A percentile compares a stretch with the other conserved stretches of the same genome.
Conservation (phyloP, 75 land plant genomes). For the Isoetes taiwanensis region DNA sequence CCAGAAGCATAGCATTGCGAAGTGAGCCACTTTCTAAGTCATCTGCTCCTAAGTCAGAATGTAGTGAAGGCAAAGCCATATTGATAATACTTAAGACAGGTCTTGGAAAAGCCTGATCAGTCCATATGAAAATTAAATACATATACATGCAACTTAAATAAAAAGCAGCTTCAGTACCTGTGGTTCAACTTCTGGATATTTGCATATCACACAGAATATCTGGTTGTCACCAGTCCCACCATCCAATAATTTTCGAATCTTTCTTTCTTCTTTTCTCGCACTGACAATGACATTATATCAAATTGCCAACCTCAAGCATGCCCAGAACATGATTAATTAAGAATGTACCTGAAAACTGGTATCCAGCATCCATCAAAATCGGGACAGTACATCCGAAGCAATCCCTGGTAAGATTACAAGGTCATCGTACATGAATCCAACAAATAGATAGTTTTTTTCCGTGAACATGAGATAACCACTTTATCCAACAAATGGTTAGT, state of each 20-base stretch:
- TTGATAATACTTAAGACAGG: constrained; percentile 65
- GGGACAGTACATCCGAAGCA: constrained; percentile 46
- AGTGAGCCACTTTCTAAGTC: constrained; percentile 80
- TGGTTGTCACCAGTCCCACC: constrained; percentile 63
- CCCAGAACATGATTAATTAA: neutral
- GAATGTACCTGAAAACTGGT: constrained; percentile 78
- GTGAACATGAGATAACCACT: too few species aligned
- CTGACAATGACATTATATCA: too few species aligned
- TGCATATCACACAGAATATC: constrained; percentile 73
- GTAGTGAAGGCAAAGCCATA: constrained; percentile 59
- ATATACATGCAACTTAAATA: neutral
- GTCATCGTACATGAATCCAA: neutral
- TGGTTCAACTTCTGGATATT: constrained; percentile 61
- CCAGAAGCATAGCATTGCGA: too few species aligned
- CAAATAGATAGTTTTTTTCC: too few species aligned
- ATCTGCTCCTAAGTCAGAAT: constrained; percentile 88
- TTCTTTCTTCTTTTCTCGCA: constrained; percentile 56
- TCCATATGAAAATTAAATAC: neutral
- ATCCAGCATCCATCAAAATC: constrained; percentile 82
- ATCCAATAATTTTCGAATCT: constrained; percentile 73
- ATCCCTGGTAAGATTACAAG: constrained; percentile 40
- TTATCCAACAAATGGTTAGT: too few species aligned
- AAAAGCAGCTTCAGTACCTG: constrained; percentile 27
- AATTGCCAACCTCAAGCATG: too few species aligned
- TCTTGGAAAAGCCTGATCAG: constrained; percentile 78